Base-by-base conservation (phyloP, 2,329 filamentous ascomycete species). In the Fonsecaea pedrosoi region DNA sequence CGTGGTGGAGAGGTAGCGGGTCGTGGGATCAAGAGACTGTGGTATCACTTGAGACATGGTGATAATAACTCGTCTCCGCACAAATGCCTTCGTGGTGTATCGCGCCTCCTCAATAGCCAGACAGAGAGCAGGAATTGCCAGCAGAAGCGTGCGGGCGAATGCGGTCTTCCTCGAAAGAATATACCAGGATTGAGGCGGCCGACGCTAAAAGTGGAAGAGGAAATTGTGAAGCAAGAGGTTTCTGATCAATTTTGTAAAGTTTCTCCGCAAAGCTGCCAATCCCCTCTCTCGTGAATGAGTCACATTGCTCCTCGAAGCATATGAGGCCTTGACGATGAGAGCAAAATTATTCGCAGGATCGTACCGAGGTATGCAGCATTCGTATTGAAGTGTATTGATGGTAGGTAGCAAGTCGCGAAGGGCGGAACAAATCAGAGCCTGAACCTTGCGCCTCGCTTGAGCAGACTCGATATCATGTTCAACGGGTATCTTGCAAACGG, bases 1-100 rank as follows among this genome's bases (percentile, higher is more conserved):
- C 38, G 76, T 74, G 0, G 79, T 85, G n/a, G 77, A 69, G 2
- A 78, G 70, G 9, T 76, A 78, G 35, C 74, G 67, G 60, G 77
- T 60, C 5, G 66, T 62, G 40, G 68, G 60, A 54, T 68, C 66
- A 5, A 32, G 38, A 32, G 61, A 55, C 54, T 64, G 66, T 3
- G 68, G 66, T 38, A 70, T 70, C 8, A 50, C 59, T 55, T 53
- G 60, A 7, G 63, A 54, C 65, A 65, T 67, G 9, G 42, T 60
- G 7, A 50, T 9, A 1, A 9, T 50, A 4, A 3, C 25, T 50
- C 18, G 38, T 25, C 10, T 18, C 12, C 12, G 45, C 5, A 30
- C 45, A 21, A 6, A 40, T 32, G 18, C 10, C 42, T 13, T 30
- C 8, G 45, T 12, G 45, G 8, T 50, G 18, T 4, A 8, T 12